A percentile compares a stretch with the other conserved stretches of the same genome.
Evolutionary conservation across 805 yeast genomes (phyloP).

Genomic region (Blastobotrys terrestris): DNA sequence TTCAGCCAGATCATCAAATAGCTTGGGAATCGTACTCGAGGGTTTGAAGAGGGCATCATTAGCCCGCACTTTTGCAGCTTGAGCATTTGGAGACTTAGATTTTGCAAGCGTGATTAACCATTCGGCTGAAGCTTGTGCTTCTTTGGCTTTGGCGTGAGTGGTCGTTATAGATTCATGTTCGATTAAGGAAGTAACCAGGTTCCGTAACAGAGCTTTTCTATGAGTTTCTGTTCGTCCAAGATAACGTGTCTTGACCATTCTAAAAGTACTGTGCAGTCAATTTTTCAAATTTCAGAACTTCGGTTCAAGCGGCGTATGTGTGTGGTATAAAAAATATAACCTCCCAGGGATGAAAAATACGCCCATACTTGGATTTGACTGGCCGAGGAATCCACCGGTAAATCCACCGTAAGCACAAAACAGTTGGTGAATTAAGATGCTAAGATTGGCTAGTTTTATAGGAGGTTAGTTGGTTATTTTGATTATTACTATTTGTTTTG

Average conservation of each 20-base stretch:
- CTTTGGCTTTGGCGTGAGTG: constrained; percentile 70
- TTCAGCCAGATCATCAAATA: constrained; percentile 56
- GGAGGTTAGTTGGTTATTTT: constrained; percentile 36
- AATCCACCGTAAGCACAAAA: no score
- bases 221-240: constrained; percentile 42
- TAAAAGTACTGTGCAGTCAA: no score
- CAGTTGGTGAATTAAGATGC: background rate
- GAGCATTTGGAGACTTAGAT: constrained; percentile 22
- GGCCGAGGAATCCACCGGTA: no score
- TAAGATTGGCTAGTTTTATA: constrained; percentile 47
- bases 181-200: constrained; percentile 59
- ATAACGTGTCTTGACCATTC: no score
- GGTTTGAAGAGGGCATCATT: constrained; percentile 43
- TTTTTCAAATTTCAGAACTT: no score
- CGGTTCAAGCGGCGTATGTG: no score
- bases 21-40: constrained; percentile 50
- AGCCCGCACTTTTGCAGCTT: constrained; percentile 26
- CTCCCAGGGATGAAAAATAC: no score
- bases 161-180: constrained; percentile 68
- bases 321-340: no score
- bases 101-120: constrained; percentile 57
- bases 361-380: no score
- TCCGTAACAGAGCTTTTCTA: constrained; percentile 52
- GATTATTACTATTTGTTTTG: background rate
- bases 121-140: constrained; percentile 58